Base-by-base conservation (phyloP, 2,329 filamentous ascomycete genomes). In the Kalmusia sp. region DNA sequence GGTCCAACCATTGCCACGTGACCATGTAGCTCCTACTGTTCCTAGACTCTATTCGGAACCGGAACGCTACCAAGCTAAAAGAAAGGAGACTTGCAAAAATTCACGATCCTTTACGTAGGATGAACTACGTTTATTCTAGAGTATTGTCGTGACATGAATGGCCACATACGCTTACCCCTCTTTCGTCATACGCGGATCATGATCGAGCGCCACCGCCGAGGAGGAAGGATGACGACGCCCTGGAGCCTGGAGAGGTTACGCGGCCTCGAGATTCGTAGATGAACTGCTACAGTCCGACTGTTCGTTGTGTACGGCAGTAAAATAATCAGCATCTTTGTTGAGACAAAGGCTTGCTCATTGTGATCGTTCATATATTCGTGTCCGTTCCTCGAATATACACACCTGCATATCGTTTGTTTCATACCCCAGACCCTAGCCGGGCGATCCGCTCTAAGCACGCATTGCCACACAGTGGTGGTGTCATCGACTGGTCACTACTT, bases 401-500 rank as follows among this genome's bases (percentile, higher is more conserved):
- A 40, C 49, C 41, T 49, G 41, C 46, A 48, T 35, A 51, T 50
- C 6, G 28, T 30, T 31, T 31, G 25, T 15, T 27, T 12, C 14
- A 27, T 37, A 14, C 19, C 48, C 33, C 41, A 31, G 28, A 40
- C n/a, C 17, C 27, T 17, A 48, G 31, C 59, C 55, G 51, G 38
- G 43, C 25, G 39, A 53, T 58, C 55, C 55, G 54, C 38, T 33
- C 35, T 45, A 43, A 47, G 21, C 31, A 49, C 44, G 44, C 50
- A 52, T 37, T 58, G 59, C 60, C 55, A 61, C 58, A 30, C 53
- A 58, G 57, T 66, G 55, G 65, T 68, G 64, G 54, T 65, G 64
- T 71, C 70, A 71, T 72, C 64, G 66, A 70, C 49, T 37, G 47
- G 11, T 27, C 49, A 44, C 43, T 58, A 50, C 43, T 50, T 48